Base-by-base conservation (phyloP, 371 early-diverging fungal species). In the Rhizopus delemar region DNA sequence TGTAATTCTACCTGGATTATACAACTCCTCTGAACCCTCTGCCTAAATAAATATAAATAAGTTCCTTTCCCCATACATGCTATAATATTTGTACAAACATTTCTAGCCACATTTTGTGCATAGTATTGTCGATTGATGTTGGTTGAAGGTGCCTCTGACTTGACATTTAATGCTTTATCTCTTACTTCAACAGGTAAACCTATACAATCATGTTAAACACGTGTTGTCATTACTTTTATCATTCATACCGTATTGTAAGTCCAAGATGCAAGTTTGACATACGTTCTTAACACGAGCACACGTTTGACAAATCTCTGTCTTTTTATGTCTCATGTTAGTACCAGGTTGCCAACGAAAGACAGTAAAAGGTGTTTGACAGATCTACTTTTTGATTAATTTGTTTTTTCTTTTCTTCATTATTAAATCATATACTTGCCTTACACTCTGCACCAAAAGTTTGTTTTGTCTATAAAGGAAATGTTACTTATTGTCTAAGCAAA, bases 261-360 rank as follows among this genome's bases (percentile, higher is more conserved):
- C 98, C 59, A 97, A 78, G 13, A 97, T 75, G 72, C 99, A 98
- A 5, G 96, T 94, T 71, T 98, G 99, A 64, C 99, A 98, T 4
- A 93, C 95, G 70, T 98, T 97, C 76, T 98, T 97, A 59, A 97
- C 81, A 71, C 95, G 95, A 32, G 99, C 91, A 70, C 99, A 98
- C 0, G 92, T 92, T 71, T 94, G 93, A 66, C 99, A 98, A 49
- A 98, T 91, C 69, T 97, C 97, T 0, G 99, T 98, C 82, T 95
- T 95, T 70, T 96, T 97, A 79, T 89, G 91, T 56, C 98, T 88
- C 93, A 91, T 91, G 11, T 93, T 93, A 12, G 86, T 85, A 12
- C 99, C 98, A 13, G 99, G 99, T 43, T 84, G 74, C 99, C 99
- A 98, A 45, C 93, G 88, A 72, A 97, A 98, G 31, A 96, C 88